phyloP scores from a whole-genome alignment of 2,329 filamentous ascomycete genomes.

The Monilinia vaccinii-corymbosi region DNA sequence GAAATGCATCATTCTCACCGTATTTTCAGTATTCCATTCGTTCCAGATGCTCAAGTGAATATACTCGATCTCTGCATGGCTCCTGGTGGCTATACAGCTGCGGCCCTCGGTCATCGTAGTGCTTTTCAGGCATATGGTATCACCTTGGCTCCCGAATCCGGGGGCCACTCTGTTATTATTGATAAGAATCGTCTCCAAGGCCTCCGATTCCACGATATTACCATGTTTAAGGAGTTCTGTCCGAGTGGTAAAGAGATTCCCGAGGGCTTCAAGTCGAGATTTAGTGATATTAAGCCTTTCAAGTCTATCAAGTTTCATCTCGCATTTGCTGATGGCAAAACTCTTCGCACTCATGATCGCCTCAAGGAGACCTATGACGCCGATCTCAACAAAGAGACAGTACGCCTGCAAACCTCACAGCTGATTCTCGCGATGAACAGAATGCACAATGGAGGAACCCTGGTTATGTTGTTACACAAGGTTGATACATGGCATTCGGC shows the following conservation, averaged over 20 bases:
- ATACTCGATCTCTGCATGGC: conserved; percentile 26
- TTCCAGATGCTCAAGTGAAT: conserved; percentile 3
- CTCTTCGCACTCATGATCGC: conserved; percentile 22
- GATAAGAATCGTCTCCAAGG: neutral
- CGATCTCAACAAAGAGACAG: conserved; percentile 15
- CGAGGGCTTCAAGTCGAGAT: conserved; percentile 6
- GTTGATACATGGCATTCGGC: conserved; percentile 17
- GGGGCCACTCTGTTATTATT: conserved; percentile 21
- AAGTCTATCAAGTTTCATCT: conserved; percentile 20
- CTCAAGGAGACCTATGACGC: neutral
- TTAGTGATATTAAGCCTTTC: conserved; percentile 16
- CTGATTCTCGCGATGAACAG: conserved; percentile 22
- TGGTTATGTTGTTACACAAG: conserved; percentile 24
- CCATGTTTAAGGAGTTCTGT: conserved; percentile 19
- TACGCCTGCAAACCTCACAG: conserved; percentile 17
- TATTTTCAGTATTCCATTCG: conserved; percentile 6
- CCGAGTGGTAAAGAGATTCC: conserved; percentile 12
- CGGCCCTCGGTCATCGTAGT: conserved; percentile 3
- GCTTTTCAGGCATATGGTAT: conserved; percentile 14
- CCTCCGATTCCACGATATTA: conserved; percentile 13
- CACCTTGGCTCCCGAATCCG: conserved; percentile 15
- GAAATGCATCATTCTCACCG: conserved; percentile 32
- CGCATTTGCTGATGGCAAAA: conserved; percentile 24
- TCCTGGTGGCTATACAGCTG: conserved; percentile 17
- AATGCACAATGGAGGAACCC: conserved; percentile 15